Evolutionary conservation across 164 flowering plant genomes (phyloP).

Genomic region (Chimonanthus praecox): DNA sequence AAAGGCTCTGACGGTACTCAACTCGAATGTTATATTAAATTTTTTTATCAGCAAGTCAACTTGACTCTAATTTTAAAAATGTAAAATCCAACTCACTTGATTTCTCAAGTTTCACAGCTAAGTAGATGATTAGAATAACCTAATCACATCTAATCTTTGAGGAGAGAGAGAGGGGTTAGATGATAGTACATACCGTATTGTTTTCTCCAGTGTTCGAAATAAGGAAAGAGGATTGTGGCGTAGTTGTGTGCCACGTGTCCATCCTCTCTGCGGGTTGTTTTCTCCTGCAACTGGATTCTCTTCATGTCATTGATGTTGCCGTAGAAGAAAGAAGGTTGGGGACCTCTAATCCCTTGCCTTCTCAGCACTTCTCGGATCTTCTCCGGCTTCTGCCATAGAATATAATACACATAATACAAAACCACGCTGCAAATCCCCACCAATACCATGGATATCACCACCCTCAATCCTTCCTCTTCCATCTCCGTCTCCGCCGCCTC

Average conservation of each 20-base stretch:
- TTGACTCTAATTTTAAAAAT: too few species aligned
- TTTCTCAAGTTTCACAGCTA: too few species aligned
- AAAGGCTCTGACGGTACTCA: too few species aligned
- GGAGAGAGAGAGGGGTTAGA: too few species aligned
- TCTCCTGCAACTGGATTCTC: not conserved
- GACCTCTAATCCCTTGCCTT: conserved; percentile 7
- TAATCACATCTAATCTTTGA: too few species aligned
- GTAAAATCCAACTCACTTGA: too few species aligned
- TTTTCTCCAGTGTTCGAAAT: conserved; percentile 19
- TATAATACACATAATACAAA: not conserved
- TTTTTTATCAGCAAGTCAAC: too few species aligned
- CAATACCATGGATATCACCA: not conserved
- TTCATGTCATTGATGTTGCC: conserved; percentile 6
- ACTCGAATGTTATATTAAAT: too few species aligned
- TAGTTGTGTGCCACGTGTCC: conserved; percentile 4
- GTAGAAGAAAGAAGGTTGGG: conserved; percentile 4
- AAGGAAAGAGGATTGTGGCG: conserved; percentile 10
- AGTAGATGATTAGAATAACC: too few species aligned
- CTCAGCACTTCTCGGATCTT: not conserved
- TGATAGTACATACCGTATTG: conserved; percentile 8
- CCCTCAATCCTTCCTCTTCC: not conserved
- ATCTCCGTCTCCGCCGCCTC: not conserved
- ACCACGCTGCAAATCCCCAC: not conserved
- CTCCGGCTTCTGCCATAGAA: not conserved
- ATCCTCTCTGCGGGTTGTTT: too few species aligned